Evolutionary conservation across 2,329 filamentous ascomycete genomes (phyloP).

Genomic region (Monosporascus sp.): DNA sequence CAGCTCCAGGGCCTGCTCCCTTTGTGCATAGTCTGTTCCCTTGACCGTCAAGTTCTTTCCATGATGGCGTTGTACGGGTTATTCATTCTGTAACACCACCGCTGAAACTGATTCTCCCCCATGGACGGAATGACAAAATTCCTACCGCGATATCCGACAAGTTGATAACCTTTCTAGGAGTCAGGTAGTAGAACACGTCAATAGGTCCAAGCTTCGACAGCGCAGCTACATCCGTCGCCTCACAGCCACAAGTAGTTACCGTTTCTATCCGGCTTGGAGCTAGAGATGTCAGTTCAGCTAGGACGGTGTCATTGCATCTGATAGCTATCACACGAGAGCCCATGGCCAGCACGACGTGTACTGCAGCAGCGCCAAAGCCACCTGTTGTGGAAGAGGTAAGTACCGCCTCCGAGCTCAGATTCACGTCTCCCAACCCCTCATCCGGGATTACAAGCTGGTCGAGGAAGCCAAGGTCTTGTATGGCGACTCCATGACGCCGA

Average conservation of each 20-base stretch:
- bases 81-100: constrained; percentile 4
- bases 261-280: constrained; percentile 9
- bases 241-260: constrained; percentile 4
- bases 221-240: constrained; percentile 5
- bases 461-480: constrained; percentile 7
- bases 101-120: constrained; percentile 7
- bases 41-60: constrained; percentile 1
- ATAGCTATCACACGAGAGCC: constrained; percentile 13
- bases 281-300: constrained; percentile 5
- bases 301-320: constrained; percentile 8
- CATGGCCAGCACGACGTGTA: constrained; percentile 13
- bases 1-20: constrained; percentile 7
- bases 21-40: constrained; percentile 11
- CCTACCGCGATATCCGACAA: constrained; percentile 5
- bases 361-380: constrained; percentile 11
- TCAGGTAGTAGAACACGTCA: constrained; percentile 10
- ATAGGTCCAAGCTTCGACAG: constrained; percentile 5
- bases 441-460: constrained; percentile 5
- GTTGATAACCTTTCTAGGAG: constrained; percentile 4
- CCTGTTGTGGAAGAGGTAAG: constrained; percentile 12
- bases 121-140: constrained; percentile 5
- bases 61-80: constrained; percentile 2
- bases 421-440: constrained; percentile 9
- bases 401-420: constrained; percentile 8
- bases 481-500: neutral